A percentile compares a stretch with the other conserved stretches of the same genome.
Conservation (phyloP, 345 rosid genomes). For the Eucalyptus brandiana region DNA sequence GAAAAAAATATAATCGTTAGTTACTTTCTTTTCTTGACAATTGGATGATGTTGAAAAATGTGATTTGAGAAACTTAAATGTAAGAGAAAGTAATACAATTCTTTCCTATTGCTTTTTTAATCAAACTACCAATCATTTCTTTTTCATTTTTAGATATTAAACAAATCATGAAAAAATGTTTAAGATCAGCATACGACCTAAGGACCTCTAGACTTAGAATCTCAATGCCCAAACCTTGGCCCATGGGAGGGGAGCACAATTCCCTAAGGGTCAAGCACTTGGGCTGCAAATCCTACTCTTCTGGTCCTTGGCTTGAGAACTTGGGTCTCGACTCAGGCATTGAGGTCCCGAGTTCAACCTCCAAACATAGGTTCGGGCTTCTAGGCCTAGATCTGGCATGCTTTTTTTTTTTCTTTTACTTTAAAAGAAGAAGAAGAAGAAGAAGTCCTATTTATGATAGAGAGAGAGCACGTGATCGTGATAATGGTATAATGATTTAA, state of each 20-base stretch:
- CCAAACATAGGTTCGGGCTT: too few species aligned
- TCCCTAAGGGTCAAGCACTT: background rate
- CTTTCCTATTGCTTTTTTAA: background rate
- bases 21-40: background rate
- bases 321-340: background rate
- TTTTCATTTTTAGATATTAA: background rate
- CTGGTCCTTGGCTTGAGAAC: background rate
- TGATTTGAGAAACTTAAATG: background rate
- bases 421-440: background rate
- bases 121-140: background rate
- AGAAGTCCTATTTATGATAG: too few species aligned
- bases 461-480: background rate
- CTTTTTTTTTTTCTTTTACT: too few species aligned
- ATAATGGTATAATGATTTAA: too few species aligned
- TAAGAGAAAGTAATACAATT: background rate
- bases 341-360: background rate
- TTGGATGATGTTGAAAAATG: background rate
- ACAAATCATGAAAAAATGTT: background rate
- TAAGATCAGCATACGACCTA: background rate
- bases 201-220: background rate
- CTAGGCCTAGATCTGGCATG: too few species aligned
- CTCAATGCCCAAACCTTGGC: background rate
- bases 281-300: background rate
- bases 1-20: background rate
- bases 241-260: background rate